Evolutionary conservation across 352 stramenopile genomes (phyloP).

Genomic region (Phytophthora melonis): DNA sequence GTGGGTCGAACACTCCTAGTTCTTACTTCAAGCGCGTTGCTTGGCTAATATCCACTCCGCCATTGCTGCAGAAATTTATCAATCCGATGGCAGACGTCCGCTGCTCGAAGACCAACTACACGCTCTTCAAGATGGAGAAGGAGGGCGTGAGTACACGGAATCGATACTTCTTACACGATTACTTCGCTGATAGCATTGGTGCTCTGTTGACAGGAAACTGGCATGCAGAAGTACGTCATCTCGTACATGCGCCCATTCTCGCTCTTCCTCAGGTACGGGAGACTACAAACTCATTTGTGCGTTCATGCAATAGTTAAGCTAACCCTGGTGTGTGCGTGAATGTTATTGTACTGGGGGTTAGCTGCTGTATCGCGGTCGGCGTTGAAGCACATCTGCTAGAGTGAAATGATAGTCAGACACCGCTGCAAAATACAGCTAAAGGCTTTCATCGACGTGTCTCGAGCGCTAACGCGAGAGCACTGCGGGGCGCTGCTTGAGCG

Average conservation of each 20-base stretch:
- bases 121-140: conserved; percentile 84
- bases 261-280: conserved; percentile 73
- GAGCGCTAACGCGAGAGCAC: conserved; percentile 3
- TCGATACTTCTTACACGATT: background rate
- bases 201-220: conserved; percentile 52
- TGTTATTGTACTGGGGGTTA: conserved; percentile 29
- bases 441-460: conserved; percentile 1
- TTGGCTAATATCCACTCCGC: background rate
- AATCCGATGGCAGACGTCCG: conserved; percentile 80
- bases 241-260: conserved; percentile 82
- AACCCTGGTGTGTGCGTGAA: background rate
- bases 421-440: conserved; percentile 20
- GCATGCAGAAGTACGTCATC: conserved; percentile 81
- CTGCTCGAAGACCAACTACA: conserved; percentile 71
- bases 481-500: conserved; percentile 34
- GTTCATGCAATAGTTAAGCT: background rate
- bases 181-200: background rate
- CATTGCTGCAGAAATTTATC: conserved; percentile 74
- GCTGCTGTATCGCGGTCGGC: conserved; percentile 76
- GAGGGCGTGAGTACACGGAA: conserved; percentile 56
- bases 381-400: conserved; percentile 76
- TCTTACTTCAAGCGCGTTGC: background rate
- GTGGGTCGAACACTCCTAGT: conserved; percentile 15
- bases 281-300: background rate
- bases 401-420: conserved; percentile 10